phyloP scores from a whole-genome alignment of 345 rosid genomes.

The Dipteronia dyeriana region DNA sequence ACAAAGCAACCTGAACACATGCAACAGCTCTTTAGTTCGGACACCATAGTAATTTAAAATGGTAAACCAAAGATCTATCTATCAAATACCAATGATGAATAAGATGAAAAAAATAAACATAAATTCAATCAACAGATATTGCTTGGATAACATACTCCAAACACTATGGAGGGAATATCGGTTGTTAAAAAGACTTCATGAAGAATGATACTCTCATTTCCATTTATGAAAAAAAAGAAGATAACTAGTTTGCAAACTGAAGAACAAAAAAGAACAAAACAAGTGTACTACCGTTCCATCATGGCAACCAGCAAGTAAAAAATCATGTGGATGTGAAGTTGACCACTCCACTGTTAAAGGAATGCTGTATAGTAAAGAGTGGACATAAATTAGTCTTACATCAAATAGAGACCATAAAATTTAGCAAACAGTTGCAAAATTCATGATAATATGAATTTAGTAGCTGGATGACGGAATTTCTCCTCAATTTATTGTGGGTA shows the following conservation, averaged over 20 bases:
- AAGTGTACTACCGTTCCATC: slow-evolving; percentile 71
- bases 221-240: neutral
- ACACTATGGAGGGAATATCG: neutral
- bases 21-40: slow-evolving; percentile 15
- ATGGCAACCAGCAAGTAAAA: slow-evolving; percentile 91
- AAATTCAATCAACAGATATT: slow-evolving; percentile 8
- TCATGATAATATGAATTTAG: neutral
- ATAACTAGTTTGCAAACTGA: slow-evolving; percentile 3
- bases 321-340: slow-evolving; percentile 55
- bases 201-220: neutral
- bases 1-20: slow-evolving; percentile 80
- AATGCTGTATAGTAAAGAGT: slow-evolving; percentile 51
- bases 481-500: neutral
- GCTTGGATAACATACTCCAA: slow-evolving; percentile 1
- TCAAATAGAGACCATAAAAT: neutral
- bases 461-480: neutral
- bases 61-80: neutral
- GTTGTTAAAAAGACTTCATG: neutral
- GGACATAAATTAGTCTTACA: slow-evolving; percentile 27
- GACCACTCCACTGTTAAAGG: slow-evolving; percentile 95
- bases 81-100: neutral
- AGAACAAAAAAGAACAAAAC: slow-evolving; percentile 12
- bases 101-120: neutral
- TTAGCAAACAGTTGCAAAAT: neutral
- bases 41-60: slow-evolving; percentile 13